These are phyloP conservation scores for Lycium ferocissimum DNA, from an alignment of 257 asterid species.

Conservation along the genomic window DNA sequence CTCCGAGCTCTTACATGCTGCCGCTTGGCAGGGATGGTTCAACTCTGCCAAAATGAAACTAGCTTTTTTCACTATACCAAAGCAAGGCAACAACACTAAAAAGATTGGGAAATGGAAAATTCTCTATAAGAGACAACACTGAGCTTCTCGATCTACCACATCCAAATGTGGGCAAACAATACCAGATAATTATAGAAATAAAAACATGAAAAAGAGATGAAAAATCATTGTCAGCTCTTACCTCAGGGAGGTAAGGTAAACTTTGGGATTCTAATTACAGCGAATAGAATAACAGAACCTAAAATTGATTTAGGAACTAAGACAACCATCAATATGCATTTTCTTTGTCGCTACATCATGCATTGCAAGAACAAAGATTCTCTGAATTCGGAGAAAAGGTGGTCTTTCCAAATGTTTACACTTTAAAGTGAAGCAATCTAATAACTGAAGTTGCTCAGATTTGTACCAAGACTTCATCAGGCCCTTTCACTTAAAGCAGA, in stretches of 20 bases:
- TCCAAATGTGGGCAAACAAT: background rate
- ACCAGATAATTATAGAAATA: background rate
- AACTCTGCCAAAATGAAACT: conserved; percentile 18
- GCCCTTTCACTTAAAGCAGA: background rate
- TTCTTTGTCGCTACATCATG: background rate
- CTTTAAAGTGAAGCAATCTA: background rate
- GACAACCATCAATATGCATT: background rate
- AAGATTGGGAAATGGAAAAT: background rate
- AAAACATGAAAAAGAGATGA: background rate
- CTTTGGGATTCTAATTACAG: background rate
- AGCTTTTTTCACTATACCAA: background rate
- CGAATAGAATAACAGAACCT: background rate
- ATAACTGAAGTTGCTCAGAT: background rate
- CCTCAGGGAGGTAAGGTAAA: background rate
- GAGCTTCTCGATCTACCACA: background rate
- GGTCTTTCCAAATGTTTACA: background rate
- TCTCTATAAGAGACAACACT: background rate
- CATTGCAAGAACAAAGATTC: background rate
- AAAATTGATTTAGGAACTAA: background rate
- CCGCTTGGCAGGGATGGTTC: background rate
- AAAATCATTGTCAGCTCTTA: background rate
- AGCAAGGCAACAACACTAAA: background rate
- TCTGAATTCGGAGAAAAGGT: background rate
- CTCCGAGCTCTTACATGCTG: background rate
- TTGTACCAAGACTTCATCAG: background rate